phyloP scores from a whole-genome alignment of 2,329 filamentous ascomycete species.

The Aspergillus oerlinghausenensis region DNA sequence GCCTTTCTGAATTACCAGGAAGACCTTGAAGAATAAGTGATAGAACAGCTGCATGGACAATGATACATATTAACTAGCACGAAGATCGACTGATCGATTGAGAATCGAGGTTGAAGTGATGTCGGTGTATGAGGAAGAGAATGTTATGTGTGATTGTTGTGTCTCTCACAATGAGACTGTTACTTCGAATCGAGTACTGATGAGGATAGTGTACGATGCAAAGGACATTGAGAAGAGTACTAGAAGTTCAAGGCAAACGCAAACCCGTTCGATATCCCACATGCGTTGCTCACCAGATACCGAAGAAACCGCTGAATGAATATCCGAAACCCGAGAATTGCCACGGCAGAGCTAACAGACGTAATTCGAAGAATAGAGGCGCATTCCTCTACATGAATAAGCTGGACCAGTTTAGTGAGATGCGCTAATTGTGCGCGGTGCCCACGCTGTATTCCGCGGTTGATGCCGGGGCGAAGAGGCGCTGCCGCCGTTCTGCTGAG shows the following conservation, averaged over 20 bases:
- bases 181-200: conserved; percentile 12
- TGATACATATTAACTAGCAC: background rate
- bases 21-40: background rate
- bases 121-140: background rate
- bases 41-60: background rate
- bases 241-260: conserved; percentile 15
- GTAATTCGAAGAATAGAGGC: conserved; percentile 1
- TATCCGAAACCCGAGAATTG: conserved; percentile 13
- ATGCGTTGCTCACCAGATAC: conserved; percentile 20
- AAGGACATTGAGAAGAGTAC: conserved; percentile 17
- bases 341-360: conserved; percentile 2
- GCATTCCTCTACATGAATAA: conserved; percentile 3
- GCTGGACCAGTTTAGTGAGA: conserved; percentile 15
- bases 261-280: conserved; percentile 14
- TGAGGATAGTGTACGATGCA: conserved; percentile 13
- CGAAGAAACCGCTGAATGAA: conserved; percentile 19
- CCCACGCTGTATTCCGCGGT: conserved; percentile 27
- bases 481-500: conserved; percentile 19
- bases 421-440: conserved; percentile 19
- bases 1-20: background rate
- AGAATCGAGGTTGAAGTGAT: background rate
- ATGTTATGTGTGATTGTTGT: background rate
- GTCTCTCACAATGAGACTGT: conserved; percentile 3
- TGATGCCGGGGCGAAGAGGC: conserved; percentile 22
- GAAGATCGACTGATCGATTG: background rate